Conservation (phyloP, 2,329 filamentous ascomycete species). For the Dendryphion nanum region DNA sequence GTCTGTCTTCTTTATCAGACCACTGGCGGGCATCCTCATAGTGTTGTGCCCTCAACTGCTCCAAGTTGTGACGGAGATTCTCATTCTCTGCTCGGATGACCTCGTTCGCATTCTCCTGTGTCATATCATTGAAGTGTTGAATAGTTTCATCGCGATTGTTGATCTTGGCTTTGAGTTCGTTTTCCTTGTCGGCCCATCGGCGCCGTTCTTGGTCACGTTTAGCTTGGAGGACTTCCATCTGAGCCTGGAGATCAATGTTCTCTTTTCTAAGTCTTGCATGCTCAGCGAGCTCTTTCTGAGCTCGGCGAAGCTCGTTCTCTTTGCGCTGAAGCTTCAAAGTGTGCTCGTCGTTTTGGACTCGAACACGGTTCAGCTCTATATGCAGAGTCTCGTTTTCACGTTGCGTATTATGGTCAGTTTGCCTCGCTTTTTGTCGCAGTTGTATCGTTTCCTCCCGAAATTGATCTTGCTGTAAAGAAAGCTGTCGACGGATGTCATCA, state of each 20-base stretch:
- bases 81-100: slow-evolving; percentile 42
- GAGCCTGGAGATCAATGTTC: slow-evolving; percentile 67
- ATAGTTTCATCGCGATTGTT: slow-evolving; percentile 41
- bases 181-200: slow-evolving; percentile 32
- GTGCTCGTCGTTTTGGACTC: slow-evolving; percentile 35
- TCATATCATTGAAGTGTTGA: slow-evolving; percentile 35
- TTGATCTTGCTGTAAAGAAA: slow-evolving; percentile 32
- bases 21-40: slow-evolving; percentile 34
- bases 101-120: slow-evolving; percentile 38
- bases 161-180: slow-evolving; percentile 30
- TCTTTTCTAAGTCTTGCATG: slow-evolving; percentile 64
- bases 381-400: slow-evolving; percentile 34
- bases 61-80: slow-evolving; percentile 39
- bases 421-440: slow-evolving; percentile 32
- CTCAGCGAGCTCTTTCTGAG: slow-evolving; percentile 37
- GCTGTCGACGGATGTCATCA: slow-evolving; percentile 30
- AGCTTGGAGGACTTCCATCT: slow-evolving; percentile 71
- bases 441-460: slow-evolving; percentile 35
- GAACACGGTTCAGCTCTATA: slow-evolving; percentile 30
- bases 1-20: slow-evolving; percentile 28
- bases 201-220: slow-evolving; percentile 59
- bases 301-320: slow-evolving; percentile 34
- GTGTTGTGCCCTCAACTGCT: slow-evolving; percentile 33
- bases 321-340: slow-evolving; percentile 34
- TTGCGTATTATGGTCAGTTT: slow-evolving; percentile 32